A percentile compares a stretch with the other conserved stretches of the same genome.
phyloP scores from a whole-genome alignment of 768 basidiomycete species.

The Cystofilobasidium bisporidii region DNA sequence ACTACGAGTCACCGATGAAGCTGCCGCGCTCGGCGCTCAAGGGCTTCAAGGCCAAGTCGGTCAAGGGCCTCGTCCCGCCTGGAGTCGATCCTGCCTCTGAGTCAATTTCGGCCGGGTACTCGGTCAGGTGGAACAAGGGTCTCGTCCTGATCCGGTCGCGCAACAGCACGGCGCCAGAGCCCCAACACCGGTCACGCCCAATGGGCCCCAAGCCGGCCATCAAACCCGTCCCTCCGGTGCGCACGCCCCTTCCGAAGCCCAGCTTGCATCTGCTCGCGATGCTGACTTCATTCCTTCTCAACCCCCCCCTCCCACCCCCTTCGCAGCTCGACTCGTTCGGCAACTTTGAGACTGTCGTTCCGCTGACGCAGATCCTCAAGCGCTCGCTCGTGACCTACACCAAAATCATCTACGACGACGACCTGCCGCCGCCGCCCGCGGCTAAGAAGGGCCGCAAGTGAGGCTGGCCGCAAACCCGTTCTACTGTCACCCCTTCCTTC shows the following conservation, averaged over 20 bases:
- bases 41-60: conserved; percentile 30
- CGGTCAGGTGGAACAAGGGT: conserved; percentile 39
- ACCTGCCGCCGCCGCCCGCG: conserved; percentile 1
- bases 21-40: background rate
- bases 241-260: background rate
- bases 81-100: background rate
- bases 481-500: background rate
- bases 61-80: background rate
- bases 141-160: conserved; percentile 34
- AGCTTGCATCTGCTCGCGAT: background rate
- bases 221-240: background rate
- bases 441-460: conserved; percentile 8
- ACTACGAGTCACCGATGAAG: conserved; percentile 34
- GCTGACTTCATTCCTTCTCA: too few species aligned
- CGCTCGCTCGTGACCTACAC: conserved; percentile 21
- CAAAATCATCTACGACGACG: conserved; percentile 27
- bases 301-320: too few species aligned
- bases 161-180: conserved; percentile 7
- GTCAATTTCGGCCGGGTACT: conserved; percentile 19
- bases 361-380: conserved; percentile 24
- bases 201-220: background rate
- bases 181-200: background rate
- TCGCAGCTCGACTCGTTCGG: background rate
- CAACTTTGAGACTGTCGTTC: background rate
- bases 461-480: too few species aligned